Percentiles rank a stretch among this genome's conserved stretches.
These are phyloP conservation scores for Komagataella populi DNA, from an alignment of 805 yeast species.

Conservation along the genomic window DNA sequence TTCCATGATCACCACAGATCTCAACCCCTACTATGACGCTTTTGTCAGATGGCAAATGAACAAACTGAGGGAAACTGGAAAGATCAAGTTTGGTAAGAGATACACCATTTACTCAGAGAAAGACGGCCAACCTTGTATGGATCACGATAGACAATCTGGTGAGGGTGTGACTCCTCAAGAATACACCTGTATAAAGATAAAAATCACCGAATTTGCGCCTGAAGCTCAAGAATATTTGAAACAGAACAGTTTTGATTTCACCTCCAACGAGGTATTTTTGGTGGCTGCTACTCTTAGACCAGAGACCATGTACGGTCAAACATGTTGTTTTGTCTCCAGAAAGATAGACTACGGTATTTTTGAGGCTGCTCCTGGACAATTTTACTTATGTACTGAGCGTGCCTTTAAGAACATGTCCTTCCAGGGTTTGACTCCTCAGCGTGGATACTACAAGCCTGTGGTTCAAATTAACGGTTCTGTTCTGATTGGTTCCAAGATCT, in stretches of 20 bases:
- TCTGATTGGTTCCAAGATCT: slow-evolving; percentile 76
- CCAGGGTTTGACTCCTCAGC: slow-evolving; percentile 81
- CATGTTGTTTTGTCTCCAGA: slow-evolving; percentile 96
- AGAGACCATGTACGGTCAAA: slow-evolving; percentile 98
- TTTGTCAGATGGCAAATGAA: slow-evolving; percentile 96
- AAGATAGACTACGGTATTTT: slow-evolving; percentile 85
- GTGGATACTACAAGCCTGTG: slow-evolving; percentile 63
- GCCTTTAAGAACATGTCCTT: slow-evolving; percentile 95
- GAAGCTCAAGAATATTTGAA: slow-evolving; percentile 42
- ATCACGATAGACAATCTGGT: slow-evolving; percentile 94
- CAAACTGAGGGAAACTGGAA: slow-evolving; percentile 69
- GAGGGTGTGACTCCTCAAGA: slow-evolving; percentile 97
- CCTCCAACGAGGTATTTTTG: slow-evolving; percentile 55
- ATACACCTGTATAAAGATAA: slow-evolving; percentile 85
- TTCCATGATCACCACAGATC: slow-evolving; percentile 88
- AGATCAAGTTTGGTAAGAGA: slow-evolving; percentile 96
- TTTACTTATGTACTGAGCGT: slow-evolving; percentile 80
- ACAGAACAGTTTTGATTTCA: slow-evolving; percentile 29
- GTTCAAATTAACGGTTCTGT: slow-evolving; percentile 52
- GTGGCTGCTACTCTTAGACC: slow-evolving; percentile 98
- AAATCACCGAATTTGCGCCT: slow-evolving; percentile 44
- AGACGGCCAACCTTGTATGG: slow-evolving; percentile 99
- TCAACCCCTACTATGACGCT: slow-evolving; percentile 88
- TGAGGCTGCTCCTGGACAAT: slow-evolving; percentile 66
- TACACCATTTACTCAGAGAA: slow-evolving; percentile 94